Evolutionary conservation across 129 eudicot genomes (phyloP).

Genomic region (Smallanthus sonchifolius): DNA sequence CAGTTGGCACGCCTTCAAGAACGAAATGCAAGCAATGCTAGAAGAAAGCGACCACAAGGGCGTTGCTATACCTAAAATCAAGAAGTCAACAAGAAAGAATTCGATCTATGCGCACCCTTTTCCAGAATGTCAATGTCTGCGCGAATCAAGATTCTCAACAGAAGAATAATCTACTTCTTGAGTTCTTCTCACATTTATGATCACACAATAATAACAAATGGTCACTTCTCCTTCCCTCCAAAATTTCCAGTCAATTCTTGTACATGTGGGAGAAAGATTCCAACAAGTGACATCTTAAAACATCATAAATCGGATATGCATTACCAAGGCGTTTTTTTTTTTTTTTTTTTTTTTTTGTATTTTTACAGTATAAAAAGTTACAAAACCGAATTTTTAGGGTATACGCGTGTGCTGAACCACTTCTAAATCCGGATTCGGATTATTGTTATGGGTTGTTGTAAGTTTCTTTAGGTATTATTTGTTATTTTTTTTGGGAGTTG

Average conservation of each 20-base stretch:
- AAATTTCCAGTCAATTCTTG: neutral
- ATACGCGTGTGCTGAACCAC: neutral
- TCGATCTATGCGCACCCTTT: constrained; percentile 70
- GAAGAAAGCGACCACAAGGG: constrained; percentile 83
- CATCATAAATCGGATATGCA: neutral
- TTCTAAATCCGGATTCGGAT: neutral
- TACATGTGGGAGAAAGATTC: constrained; percentile 9
- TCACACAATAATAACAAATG: constrained; percentile 10
- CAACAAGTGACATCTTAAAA: neutral
- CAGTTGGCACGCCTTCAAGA: constrained; percentile 81
- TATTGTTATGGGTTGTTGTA: neutral
- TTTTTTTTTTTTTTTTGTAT: neutral
- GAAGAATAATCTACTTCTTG: constrained; percentile 10
- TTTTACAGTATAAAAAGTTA: neutral
- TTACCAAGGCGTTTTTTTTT: too few species aligned
- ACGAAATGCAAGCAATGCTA: constrained; percentile 64
- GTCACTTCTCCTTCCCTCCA: constrained; percentile 7
- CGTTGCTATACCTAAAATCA: constrained; percentile 50
- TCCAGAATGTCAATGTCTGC: constrained; percentile 80
- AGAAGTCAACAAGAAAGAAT: constrained; percentile 53
- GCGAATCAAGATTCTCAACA: constrained; percentile 39
- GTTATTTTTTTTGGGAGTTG: neutral
- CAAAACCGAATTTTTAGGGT: neutral
- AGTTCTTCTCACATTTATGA: constrained; percentile 13
- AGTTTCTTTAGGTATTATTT: neutral